phyloP scores from a whole-genome alignment of 106 monocot species.

The Cymbidium sinense region DNA sequence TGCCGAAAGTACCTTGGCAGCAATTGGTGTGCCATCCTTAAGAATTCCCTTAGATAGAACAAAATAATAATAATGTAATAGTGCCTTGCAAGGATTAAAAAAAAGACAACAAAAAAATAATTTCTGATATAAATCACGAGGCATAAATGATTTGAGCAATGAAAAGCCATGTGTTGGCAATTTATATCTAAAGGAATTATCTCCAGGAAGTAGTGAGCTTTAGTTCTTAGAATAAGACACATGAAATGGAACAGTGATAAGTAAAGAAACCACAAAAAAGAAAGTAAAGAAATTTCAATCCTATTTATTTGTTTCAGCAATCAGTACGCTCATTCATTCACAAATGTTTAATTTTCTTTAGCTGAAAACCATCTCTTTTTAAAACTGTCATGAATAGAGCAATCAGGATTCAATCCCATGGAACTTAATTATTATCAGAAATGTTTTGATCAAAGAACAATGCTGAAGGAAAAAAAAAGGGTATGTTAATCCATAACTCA shows the following conservation, averaged over 20 bases:
- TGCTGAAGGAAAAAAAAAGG: too few relatives aligned
- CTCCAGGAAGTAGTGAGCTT: neutral
- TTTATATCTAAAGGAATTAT: neutral
- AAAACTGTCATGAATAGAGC: too few relatives aligned
- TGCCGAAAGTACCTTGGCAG: conserved; percentile 51
- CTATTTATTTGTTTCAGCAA: too few relatives aligned
- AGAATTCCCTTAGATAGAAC: conserved; percentile 33
- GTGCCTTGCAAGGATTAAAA: too few relatives aligned
- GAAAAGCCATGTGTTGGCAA: neutral
- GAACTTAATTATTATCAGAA: too few relatives aligned
- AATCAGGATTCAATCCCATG: too few relatives aligned
- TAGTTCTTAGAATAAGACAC: neutral
- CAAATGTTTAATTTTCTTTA: too few relatives aligned
- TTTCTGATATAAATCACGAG: neutral
- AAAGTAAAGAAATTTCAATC: neutral
- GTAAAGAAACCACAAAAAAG: too few relatives aligned
- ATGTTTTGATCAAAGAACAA: too few relatives aligned
- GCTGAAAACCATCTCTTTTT: too few relatives aligned
- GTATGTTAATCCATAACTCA: too few relatives aligned
- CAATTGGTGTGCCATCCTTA: conserved; percentile 35
- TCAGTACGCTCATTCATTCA: too few relatives aligned
- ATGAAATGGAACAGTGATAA: neutral
- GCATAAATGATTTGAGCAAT: neutral
- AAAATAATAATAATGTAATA: conserved; percentile 1
- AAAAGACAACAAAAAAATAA: neutral